These are phyloP conservation scores for Neurospora sp. DNA, from an alignment of 495 filamentous ascomycete genomes.

Conservation along the genomic window DNA sequence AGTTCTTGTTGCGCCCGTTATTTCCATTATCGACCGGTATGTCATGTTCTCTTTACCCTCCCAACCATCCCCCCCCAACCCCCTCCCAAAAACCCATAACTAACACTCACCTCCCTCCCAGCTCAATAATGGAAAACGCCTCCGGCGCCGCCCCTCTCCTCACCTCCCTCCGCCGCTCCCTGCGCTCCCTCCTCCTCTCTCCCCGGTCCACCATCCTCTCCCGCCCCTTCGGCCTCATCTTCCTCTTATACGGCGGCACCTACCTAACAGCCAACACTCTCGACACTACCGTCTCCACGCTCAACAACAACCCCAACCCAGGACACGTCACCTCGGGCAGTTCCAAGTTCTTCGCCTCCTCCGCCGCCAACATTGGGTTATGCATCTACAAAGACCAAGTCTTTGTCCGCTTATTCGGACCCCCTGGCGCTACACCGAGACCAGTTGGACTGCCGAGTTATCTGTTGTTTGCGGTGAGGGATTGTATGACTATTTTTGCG, in stretches of 20 bases:
- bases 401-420: constrained; percentile 76
- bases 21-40: constrained; percentile 87
- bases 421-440: constrained; percentile 35
- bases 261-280: constrained; percentile 84
- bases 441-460: constrained; percentile 57
- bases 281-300: constrained; percentile 68
- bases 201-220: constrained; percentile 66
- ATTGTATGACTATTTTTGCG: constrained; percentile 87
- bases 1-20: constrained; percentile 74
- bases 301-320: constrained; percentile 40
- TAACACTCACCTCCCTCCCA: constrained; percentile 19
- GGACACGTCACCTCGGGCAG: constrained; percentile 57
- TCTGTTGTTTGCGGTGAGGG: constrained; percentile 69
- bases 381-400: constrained; percentile 89
- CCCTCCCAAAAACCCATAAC: background rate
- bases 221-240: constrained; percentile 78
- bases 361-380: constrained; percentile 75
- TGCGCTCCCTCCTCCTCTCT: constrained; percentile 52
- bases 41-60: constrained; percentile 18
- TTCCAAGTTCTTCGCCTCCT: constrained; percentile 75
- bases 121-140: constrained; percentile 91
- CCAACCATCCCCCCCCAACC: no score
- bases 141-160: constrained; percentile 67
- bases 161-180: constrained; percentile 52
- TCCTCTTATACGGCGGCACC: constrained; percentile 80